Evolutionary conservation across 345 rosid genomes (phyloP), one percentile per base, ranked within the genome.

Genomic region (Pelargonium nanum): DNA sequence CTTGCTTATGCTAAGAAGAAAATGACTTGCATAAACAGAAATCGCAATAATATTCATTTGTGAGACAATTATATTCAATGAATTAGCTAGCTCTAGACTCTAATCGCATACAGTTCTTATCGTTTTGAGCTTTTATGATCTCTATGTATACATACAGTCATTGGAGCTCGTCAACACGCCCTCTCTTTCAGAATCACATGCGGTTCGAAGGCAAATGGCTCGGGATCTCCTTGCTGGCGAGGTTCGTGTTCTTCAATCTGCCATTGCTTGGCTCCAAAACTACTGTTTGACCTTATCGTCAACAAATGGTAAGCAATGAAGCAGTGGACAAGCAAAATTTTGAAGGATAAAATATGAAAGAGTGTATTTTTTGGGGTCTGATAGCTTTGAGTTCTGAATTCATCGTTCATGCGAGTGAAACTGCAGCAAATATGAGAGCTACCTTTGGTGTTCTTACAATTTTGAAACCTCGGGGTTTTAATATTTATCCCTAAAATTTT

Each of bases 241-340:
- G 78, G 85, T 82, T 69, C 86, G 82, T 21, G 64, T 83, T 64
- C 84, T 91, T 53, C 63, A 68, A 70, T 81, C 94, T 68, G 94
- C 85, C 44, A 72, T 82, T 53, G 64, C 79, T 7, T 91, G 97
- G 97, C 78, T 84, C 54, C 68, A 65, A 61, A 82, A 80, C 67
- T 85, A 88, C 71, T 75, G 87, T 26, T 60, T 77, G 26, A 59
- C 22, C 60, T 74, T 75, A 72, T 19, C 15, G n/a, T n/a, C n/a
- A n/a, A n/a, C n/a, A n/a, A n/a, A n/a, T 30, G 52, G 22, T 19
- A n/a, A 50, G 28, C 0, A 22, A 23, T 64, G 64, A 26, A 25
- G 5, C 63, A 19, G 19, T 45, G 10, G n/a, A 45, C 5, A 45
- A 17, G 52, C 17, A 45, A 45, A 4, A 13, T 45, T 1, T 2